Base-by-base conservation (phyloP, 1,284 basidiomycete species). In the Ceratobasidium theobromae region DNA sequence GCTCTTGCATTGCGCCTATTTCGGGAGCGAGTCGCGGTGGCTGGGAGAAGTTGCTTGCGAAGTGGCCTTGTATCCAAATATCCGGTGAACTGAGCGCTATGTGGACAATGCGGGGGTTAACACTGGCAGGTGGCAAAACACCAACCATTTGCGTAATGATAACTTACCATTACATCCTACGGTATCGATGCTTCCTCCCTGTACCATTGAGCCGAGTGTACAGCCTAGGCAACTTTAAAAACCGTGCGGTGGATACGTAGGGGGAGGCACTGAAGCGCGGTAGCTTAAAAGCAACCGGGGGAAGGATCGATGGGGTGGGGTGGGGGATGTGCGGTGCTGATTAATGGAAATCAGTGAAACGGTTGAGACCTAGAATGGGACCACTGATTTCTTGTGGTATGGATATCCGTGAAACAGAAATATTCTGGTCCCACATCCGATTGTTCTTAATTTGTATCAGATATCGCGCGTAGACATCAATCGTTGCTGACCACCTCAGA, bases 261-360 rank as follows among this genome's bases (percentile, higher is more conserved):
- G 27, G 41, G 35, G 54, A n/a, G 38, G 40, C 40, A 25, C 18
- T 38, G n/a, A n/a, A n/a, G n/a, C n/a, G n/a, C n/a, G n/a, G n/a
- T n/a, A n/a, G n/a, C n/a, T n/a, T n/a, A 60, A 23, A 33, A 60
- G 30, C 45, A 9, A 16, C 27, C 43, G 32, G 45, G 30, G 45
- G 14, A 28, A 23, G 16, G 8, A 30, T 12, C 6, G 48, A 8
- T 27, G 27, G 5, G 27, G 48, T 25, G 11, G 18, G 16, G 40
- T 16, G 43, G 57, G 40, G 41, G 55, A 49, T 60, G 57, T 21
- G 18, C 57, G 30, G 43, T 5, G 33, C 30, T 18, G 23, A 48
- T n/a, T n/a, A n/a, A 45, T 11, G 43, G 9, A 21, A 45, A 11
- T 45, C 43, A 21, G 6, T 5, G 43, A 45, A 14, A 11, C 18